These are phyloP conservation scores for Melastoma malabathricum DNA, from an alignment of 345 rosid species.

Conservation along the genomic window DNA sequence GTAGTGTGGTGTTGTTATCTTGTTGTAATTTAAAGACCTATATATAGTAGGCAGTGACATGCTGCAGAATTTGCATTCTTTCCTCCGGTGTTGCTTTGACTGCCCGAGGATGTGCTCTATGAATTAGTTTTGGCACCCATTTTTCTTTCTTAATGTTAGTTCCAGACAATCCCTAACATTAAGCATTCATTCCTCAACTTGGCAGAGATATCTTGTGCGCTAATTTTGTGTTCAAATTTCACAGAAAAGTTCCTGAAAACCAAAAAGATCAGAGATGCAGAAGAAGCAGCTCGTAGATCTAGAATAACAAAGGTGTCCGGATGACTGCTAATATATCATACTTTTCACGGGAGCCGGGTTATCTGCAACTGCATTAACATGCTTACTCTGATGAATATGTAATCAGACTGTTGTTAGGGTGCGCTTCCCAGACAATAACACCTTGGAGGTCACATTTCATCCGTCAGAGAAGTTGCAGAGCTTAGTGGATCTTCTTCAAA, in stretches of 20 bases:
- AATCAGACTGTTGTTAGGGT: constrained; percentile 57
- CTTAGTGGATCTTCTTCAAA: constrained; percentile 54
- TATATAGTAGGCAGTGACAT: too few relatives aligned
- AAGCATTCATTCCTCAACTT: too few relatives aligned
- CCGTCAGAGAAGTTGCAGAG: constrained; percentile 69
- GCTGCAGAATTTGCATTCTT: too few relatives aligned
- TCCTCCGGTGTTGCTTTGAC: too few relatives aligned
- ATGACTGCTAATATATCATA: too few relatives aligned
- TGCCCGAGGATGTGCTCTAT: not conserved
- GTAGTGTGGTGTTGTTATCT: constrained; percentile 12
- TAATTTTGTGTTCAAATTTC: not conserved
- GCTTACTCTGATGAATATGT: constrained; percentile 2
- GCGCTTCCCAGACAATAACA: constrained; percentile 78
- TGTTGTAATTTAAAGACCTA: too few relatives aligned
- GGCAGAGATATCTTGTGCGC: too few relatives aligned
- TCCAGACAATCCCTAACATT: too few relatives aligned
- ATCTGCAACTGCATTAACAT: not conserved
- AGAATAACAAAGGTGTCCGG: constrained; percentile 51
- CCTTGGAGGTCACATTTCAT: constrained; percentile 71
- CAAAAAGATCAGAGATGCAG: constrained; percentile 69
- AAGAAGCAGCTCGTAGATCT: constrained; percentile 67
- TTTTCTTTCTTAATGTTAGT: too few relatives aligned
- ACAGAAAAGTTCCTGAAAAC: constrained; percentile 75
- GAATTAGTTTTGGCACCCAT: too few relatives aligned
- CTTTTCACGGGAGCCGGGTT: too few relatives aligned